Percentiles rank a stretch among this genome's conserved stretches.
Conservation (phyloP, 768 basidiomycete genomes). For the Kwoniella shandongensis region DNA sequence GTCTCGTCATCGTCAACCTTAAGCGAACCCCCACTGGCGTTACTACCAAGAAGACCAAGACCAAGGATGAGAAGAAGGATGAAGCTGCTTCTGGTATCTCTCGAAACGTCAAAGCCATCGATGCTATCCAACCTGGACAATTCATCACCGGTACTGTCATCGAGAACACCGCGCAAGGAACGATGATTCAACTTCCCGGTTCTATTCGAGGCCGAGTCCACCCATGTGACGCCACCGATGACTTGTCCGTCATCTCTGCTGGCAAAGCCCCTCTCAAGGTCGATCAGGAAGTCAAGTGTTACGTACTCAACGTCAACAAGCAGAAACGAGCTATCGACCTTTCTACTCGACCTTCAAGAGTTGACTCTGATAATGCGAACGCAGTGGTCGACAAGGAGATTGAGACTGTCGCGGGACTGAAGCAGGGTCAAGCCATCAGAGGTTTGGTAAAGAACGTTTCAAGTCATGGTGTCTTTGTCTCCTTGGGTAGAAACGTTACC, state of each 20-base stretch:
- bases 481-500: constrained; percentile 76
- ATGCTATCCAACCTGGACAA: constrained; percentile 69
- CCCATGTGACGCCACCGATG: constrained; percentile 76
- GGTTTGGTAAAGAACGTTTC: constrained; percentile 87
- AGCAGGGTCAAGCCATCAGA: constrained; percentile 71
- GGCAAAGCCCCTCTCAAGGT: constrained; percentile 57
- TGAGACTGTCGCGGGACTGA: constrained; percentile 62
- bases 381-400: constrained; percentile 70
- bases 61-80: constrained; percentile 14
- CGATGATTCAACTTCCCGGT: constrained; percentile 71
- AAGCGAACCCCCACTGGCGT: constrained; percentile 19
- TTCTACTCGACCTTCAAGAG: constrained; percentile 73
- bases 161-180: constrained; percentile 68
- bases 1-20: constrained; percentile 66
- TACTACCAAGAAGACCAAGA: constrained; percentile 30
- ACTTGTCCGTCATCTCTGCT: constrained; percentile 60
- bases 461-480: constrained; percentile 79
- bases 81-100: constrained; percentile 14
- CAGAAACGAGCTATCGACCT: constrained; percentile 69
- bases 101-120: constrained; percentile 59
- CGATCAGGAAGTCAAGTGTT: constrained; percentile 68
- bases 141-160: constrained; percentile 77
- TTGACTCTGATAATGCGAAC: constrained; percentile 57
- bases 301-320: constrained; percentile 69
- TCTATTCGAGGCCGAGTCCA: constrained; percentile 74